Percentiles rank a stretch among this genome's conserved stretches.
These are phyloP conservation scores for Tylopilus plumbeoviolaceoides DNA, from an alignment of 768 basidiomycete genomes.

Conservation along the genomic window DNA sequence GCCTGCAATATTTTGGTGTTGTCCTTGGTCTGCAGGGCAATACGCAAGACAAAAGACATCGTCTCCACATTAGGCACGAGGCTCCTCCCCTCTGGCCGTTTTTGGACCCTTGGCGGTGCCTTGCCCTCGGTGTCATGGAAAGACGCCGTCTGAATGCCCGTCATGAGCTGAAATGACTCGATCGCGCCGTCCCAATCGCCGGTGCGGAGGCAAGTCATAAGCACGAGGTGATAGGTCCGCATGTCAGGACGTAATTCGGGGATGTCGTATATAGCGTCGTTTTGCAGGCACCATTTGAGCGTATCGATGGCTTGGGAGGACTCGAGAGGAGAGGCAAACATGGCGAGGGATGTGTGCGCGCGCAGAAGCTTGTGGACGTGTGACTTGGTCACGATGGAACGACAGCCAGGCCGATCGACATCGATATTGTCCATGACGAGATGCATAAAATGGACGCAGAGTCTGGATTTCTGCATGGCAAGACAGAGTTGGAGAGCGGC, in stretches of 20 bases:
- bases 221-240: slow-evolving; percentile 55
- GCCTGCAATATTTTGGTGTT: slow-evolving; percentile 53
- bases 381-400: slow-evolving; percentile 41
- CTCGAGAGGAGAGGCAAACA: slow-evolving; percentile 36
- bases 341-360: slow-evolving; percentile 42
- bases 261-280: slow-evolving; percentile 45
- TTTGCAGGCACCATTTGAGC: slow-evolving; percentile 67
- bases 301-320: slow-evolving; percentile 50
- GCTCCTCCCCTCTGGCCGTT: slow-evolving; percentile 41
- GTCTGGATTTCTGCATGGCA: slow-evolving; percentile 39
- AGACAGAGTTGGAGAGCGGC: slow-evolving; percentile 57
- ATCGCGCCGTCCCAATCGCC: slow-evolving; percentile 59
- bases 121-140: slow-evolving; percentile 38
- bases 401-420: slow-evolving; percentile 24
- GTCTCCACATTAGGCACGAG: slow-evolving; percentile 48
- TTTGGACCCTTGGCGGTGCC: slow-evolving; percentile 38
- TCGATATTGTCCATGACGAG: slow-evolving; percentile 47
- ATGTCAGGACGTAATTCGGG: slow-evolving; percentile 34
- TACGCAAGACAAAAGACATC: slow-evolving; percentile 53
- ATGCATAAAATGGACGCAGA: slow-evolving; percentile 54
- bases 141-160: slow-evolving; percentile 55
- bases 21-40: slow-evolving; percentile 51
- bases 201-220: slow-evolving; percentile 60
- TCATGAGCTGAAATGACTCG: slow-evolving; percentile 66
- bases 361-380: slow-evolving; percentile 64